Base-by-base conservation (phyloP, 108 stramenopile species). In the Aureococcus anophagefferens region DNA sequence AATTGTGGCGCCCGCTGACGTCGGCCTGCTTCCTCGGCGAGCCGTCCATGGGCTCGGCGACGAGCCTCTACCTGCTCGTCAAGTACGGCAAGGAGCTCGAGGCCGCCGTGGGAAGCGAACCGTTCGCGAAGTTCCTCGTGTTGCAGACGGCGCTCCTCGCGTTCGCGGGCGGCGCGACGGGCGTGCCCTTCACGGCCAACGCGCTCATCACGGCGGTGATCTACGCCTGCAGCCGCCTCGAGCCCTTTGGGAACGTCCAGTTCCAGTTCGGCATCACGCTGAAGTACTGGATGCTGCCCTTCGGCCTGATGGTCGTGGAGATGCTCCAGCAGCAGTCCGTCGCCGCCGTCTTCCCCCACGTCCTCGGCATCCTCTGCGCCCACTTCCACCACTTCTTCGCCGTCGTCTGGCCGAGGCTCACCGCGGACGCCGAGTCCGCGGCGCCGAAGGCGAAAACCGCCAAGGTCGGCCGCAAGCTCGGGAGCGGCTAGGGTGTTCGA, bases 211-310 rank as follows among this genome's bases (percentile, higher is more conserved):
- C 73, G 34, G 46, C 73, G 18, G 34, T 74, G 16, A 59, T 74
- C 32, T 63, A 74, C 66, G 51, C 35, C 18, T 68, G 45, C 35
- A 31, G 35, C 36, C 37, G 68, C 34, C 29, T 45, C 14, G 33
- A 21, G 17, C 73, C 73, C 35, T 65, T 69, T 15, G 73, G 64
- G 4, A 14, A 32, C 36, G 64, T 72, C 17, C 62, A 64, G 21
- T 74, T 74, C 66, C 67, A 74, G 46, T 74, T 74, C 67, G 73
- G 73, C 0, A 66, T 74, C 9, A 74, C 13, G 3, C 64, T 74
- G 16, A 68, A 64, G 33, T 74, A 64, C 32, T 74, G 66, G 65
- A 64, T 66, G 67, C 64, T 74, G 28, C 73, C 73, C 35, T 74
- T 74, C 25, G 29, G 64, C 33, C 11, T 74, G 25, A 11, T 68